Base-by-base conservation (phyloP, 257 asterid species). In the Penstemon newberryi region DNA sequence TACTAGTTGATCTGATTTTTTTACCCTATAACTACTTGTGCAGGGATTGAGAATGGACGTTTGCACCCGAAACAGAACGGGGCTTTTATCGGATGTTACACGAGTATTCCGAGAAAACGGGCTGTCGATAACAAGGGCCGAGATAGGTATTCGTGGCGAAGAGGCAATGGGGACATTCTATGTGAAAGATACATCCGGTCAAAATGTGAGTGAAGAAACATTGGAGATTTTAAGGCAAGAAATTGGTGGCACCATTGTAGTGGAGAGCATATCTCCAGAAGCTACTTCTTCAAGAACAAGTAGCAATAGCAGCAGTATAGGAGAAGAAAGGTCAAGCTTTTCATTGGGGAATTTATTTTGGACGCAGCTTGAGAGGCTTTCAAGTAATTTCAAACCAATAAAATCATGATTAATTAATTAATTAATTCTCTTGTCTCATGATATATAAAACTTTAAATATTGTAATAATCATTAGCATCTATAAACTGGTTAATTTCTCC, bases 161-260 rank as follows among this genome's bases (percentile, higher is more conserved):
- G 78, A 79, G 12, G 97, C 97, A 4, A 63, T 84, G 3, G 98
- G 98, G 4, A 84, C 98, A 8, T 93, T 93, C 75, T 92, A 86
- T 8, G 87, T 93, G 43, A 88, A 77, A 52, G 97, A 88, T 65
- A 62, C 88, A 41, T 85, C 95, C 0, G 94, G 92, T 51, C 82
- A 85, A 36, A 68, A 63, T 4, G 91, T 85, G 54, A 75, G 59
- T 13, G 54, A 78, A 45, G 68, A 77, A 62, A 83, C 85, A 7
- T 25, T 88, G 52, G 96, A 90, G 74, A 67, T 19, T 4, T 77
- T 93, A 61, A 78, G 83, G 61, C 85, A 59, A 70, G 95, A 90
- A 70, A 79, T 90, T 3, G 90, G 94, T 56, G 92, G 88, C 7
- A 62, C 73, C 4, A 45, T 76, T 2, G 41, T 77, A 41, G 83